Evolutionary conservation across 352 stramenopile genomes (phyloP).

Genomic region (Globisporangium polare): DNA sequence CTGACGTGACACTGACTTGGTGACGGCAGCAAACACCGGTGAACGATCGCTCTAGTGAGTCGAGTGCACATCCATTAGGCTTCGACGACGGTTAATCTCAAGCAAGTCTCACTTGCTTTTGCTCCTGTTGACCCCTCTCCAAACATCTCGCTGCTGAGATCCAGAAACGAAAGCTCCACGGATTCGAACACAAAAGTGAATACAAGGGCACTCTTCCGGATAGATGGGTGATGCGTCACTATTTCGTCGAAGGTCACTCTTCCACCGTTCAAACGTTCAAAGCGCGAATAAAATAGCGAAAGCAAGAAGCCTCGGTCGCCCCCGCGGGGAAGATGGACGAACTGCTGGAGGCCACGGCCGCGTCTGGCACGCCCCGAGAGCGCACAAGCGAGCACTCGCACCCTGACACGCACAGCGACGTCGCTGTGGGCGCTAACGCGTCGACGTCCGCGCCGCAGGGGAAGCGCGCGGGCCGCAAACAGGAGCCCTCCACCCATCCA

Average conservation of each 20-base stretch:
- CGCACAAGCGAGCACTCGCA: neutral
- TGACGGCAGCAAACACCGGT: too few species aligned
- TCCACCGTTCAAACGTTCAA: constrained; percentile 12
- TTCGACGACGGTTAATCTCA: too few species aligned
- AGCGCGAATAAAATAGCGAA: constrained; percentile 3
- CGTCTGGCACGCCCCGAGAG: constrained; percentile 8
- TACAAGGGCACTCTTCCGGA: neutral
- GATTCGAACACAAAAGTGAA: constrained; percentile 1
- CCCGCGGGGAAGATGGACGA: constrained; percentile 10
- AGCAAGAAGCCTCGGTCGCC: neutral
- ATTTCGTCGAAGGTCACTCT: constrained; percentile 7
- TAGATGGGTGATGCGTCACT: neutral
- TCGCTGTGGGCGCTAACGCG: neutral
- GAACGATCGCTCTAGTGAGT: too few species aligned
- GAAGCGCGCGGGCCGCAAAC: constrained; percentile 4
- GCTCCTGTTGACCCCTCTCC: too few species aligned
- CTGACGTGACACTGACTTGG: too few species aligned
- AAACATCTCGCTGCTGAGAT: too few species aligned
- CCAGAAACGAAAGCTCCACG: too few species aligned
- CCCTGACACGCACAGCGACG: neutral
- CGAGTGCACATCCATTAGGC: too few species aligned
- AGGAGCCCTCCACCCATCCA: constrained; percentile 1
- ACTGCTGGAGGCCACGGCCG: constrained; percentile 18
- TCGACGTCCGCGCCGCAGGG: constrained; percentile 11
- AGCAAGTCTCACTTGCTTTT: too few species aligned